Base-by-base conservation (phyloP, 2,329 filamentous ascomycete species). In the Polytolypa hystricis region DNA sequence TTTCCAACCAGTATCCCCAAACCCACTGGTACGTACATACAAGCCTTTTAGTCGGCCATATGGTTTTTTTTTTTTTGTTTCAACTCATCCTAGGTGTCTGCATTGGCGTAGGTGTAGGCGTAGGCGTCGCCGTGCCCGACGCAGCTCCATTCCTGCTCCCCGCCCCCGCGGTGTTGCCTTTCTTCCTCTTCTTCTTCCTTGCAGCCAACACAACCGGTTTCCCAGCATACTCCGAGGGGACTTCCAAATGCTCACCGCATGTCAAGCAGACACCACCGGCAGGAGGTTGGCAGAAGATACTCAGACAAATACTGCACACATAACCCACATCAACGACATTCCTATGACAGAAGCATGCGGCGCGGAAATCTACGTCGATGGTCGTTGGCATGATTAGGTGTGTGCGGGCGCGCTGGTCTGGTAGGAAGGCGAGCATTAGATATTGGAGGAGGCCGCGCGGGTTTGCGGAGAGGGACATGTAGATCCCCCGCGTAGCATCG, bases 291-390 rank as follows among this genome's bases (percentile, higher is more conserved):
- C 86, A 94, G 57, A 93, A 94, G 50, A 93, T 98, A 58, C 84
- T 93, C 30, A 98, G 67, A 55, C 91, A 98, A 48, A 98, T 86
- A 42, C 84, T 93, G 66, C 91, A 98, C 25, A 98, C 89, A 56
- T 84, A 98, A 6, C 87, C 91, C 1, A 87, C 77, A 60, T 95
- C 85, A 29, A 98, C 81, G 14, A 96, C 85, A 23, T 76, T 77
- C 34, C 89, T 73, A 62, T 98, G 91, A 57, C 91, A 98, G 64
- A 98, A 98, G 57, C 91, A 98, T 3, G 91, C 91, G n/a, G 93
- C 89, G 29, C 91, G 77, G 57, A 98, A 98, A 62, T 98, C 93
- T 29, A 98, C 86, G 30, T 81, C 79, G 38, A 87, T 82, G 25
- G 84, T 79, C 5, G 82, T 84, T 0, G 91, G 87, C 4, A 81